Conservation (phyloP, 805 yeast species). For the Saccharomycopsis sp. region DNA sequence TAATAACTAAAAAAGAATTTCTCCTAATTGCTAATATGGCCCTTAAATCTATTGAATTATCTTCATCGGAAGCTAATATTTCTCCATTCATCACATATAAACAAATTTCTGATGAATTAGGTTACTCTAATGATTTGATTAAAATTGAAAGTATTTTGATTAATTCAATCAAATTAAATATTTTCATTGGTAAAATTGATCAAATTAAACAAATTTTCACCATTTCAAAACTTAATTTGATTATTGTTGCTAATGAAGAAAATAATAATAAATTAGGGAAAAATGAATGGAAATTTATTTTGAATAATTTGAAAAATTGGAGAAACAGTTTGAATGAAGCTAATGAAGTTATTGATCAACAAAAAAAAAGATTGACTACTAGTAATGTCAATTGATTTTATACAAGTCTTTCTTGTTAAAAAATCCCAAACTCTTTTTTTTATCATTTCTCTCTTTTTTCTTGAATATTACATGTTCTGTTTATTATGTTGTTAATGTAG, state of each 20-base stretch:
- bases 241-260: constrained; percentile 6
- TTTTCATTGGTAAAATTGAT: constrained; percentile 17
- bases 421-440: no score
- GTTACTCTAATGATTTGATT: constrained; percentile 9
- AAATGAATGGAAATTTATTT: constrained; percentile 17
- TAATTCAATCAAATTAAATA: constrained; percentile 15
- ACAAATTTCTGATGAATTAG: constrained; percentile 17
- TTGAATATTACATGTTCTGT: no score
- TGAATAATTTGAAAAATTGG: constrained; percentile 16
- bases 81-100: constrained; percentile 15
- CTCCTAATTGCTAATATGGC: constrained; percentile 16
- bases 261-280: constrained; percentile 7
- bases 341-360: constrained; percentile 14
- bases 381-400: neutral
- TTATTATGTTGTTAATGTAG: no score
- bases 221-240: constrained; percentile 17
- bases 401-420: neutral
- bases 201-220: constrained; percentile 17
- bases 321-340: constrained; percentile 15
- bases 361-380: constrained; percentile 5
- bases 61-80: constrained; percentile 1
- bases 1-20: constrained; percentile 15
- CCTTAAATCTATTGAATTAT: constrained; percentile 20
- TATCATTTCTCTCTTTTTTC: neutral
- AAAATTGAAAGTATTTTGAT: constrained; percentile 16